Evolutionary conservation across 2,329 filamentous ascomycete genomes (phyloP).

Genomic region (Ascomycota sp.): DNA sequence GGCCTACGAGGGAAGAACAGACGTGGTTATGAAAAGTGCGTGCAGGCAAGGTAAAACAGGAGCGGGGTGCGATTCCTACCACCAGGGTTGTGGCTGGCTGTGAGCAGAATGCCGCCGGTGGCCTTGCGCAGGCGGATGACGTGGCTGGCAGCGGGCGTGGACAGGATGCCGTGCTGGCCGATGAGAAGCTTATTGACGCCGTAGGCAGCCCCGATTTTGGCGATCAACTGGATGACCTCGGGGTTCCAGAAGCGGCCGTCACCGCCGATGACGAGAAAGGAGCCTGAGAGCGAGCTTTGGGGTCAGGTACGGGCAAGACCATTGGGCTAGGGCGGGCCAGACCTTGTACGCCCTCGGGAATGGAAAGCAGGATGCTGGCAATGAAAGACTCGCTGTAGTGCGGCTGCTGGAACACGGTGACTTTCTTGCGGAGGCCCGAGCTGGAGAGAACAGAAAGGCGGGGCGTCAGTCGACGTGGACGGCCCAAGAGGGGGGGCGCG

Average conservation of each 20-base stretch:
- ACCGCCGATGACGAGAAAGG: conserved; percentile 88
- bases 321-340: neutral
- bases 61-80: conserved; percentile 35
- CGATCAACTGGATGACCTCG: conserved; percentile 88
- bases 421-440: conserved; percentile 96
- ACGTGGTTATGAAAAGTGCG: conserved; percentile 2
- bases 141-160: conserved; percentile 88
- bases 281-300: conserved; percentile 15
- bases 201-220: conserved; percentile 90
- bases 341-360: conserved; percentile 81
- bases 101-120: conserved; percentile 89
- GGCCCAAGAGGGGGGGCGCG: neutral
- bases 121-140: conserved; percentile 87
- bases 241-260: conserved; percentile 96
- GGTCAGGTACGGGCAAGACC: neutral
- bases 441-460: conserved; percentile 27
- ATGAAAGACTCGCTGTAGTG: conserved; percentile 96
- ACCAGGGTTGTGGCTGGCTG: conserved; percentile 94
- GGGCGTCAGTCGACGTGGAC: neutral
- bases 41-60: conserved; percentile 1
- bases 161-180: conserved; percentile 89
- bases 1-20: conserved; percentile 31
- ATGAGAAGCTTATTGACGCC: conserved; percentile 97
- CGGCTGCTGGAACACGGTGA: conserved; percentile 86
- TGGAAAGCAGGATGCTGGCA: conserved; percentile 82